A percentile compares a stretch with the other conserved stretches of the same genome.
phyloP scores from a whole-genome alignment of 495 filamentous ascomycete species.

The Neurospora sp. region DNA sequence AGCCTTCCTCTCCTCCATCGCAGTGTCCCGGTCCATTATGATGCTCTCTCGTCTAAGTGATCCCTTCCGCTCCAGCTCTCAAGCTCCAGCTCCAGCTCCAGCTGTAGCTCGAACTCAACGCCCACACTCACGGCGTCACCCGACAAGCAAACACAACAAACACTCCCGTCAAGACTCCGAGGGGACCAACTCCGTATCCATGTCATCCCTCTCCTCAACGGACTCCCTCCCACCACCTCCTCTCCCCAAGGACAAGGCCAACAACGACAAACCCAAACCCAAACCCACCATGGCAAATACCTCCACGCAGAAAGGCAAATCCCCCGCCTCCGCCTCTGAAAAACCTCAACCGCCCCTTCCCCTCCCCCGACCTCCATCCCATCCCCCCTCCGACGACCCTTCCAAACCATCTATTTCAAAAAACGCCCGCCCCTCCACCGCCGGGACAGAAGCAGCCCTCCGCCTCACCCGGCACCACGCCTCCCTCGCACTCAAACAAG shows the following conservation, averaged over 20 bases:
- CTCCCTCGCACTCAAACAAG: constrained; percentile 12
- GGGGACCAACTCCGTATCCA: neutral
- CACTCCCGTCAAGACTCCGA: neutral
- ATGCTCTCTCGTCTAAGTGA: neutral
- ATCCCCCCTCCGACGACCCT: neutral
- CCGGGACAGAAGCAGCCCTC: constrained; percentile 22
- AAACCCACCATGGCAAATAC: neutral
- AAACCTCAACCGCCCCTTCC: neutral
- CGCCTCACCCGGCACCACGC: constrained; percentile 13
- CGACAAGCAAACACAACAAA: neutral
- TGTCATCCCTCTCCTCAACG: neutral
- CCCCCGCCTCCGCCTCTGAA: neutral
- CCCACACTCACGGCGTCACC: neutral
- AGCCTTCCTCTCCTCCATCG: neutral
- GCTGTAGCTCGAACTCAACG: neutral
- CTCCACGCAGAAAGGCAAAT: neutral
- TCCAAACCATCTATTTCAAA: neutral
- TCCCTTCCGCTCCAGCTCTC: neutral
- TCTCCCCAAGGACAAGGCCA: neutral
- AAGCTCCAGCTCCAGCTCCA: neutral
- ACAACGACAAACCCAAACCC: neutral
- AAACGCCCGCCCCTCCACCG: constrained; percentile 6
- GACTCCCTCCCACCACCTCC: neutral
- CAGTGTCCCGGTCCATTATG: neutral
- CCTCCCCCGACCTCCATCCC: neutral